These are phyloP conservation scores for Fragaria iinumae DNA, from an alignment of 306 rosid genomes.

Conservation along the genomic window DNA sequence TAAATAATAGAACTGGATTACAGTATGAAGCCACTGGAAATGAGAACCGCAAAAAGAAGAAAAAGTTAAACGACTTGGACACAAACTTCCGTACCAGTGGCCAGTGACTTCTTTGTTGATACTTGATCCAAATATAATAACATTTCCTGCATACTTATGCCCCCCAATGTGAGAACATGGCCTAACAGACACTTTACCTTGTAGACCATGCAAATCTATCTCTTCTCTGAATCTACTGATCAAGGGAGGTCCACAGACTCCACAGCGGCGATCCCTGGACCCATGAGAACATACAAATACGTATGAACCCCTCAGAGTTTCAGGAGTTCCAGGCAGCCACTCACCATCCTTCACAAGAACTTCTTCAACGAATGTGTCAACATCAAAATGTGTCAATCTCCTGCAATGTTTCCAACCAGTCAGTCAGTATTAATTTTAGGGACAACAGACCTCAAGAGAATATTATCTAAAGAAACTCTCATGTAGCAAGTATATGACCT, in stretches of 20 bases:
- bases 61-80: neutral
- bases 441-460: neutral
- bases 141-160: constrained; percentile 87
- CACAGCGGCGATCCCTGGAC: constrained; percentile 91
- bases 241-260: constrained; percentile 90
- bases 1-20: constrained; percentile 9
- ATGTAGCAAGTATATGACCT: constrained; percentile 46
- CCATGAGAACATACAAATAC: constrained; percentile 89
- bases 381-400: constrained; percentile 95
- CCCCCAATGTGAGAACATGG: constrained; percentile 97
- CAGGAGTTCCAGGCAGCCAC: constrained; percentile 94
- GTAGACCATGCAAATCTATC: constrained; percentile 64
- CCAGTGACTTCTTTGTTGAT: constrained; percentile 66
- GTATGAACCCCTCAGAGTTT: constrained; percentile 62
- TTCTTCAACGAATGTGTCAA: constrained; percentile 94
- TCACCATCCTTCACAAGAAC: constrained; percentile 93
- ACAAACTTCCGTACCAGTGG: constrained; percentile 64
- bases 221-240: constrained; percentile 75
- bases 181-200: constrained; percentile 76
- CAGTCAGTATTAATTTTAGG: constrained; percentile 6
- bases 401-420: constrained; percentile 40
- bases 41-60: neutral
- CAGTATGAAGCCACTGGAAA: neutral
- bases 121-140: constrained; percentile 67
- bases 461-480: neutral